Evolutionary conservation across 2,329 filamentous ascomycete genomes (phyloP), one percentile per base, ranked within the genome.

Genomic region (Epichloe hybrida): DNA sequence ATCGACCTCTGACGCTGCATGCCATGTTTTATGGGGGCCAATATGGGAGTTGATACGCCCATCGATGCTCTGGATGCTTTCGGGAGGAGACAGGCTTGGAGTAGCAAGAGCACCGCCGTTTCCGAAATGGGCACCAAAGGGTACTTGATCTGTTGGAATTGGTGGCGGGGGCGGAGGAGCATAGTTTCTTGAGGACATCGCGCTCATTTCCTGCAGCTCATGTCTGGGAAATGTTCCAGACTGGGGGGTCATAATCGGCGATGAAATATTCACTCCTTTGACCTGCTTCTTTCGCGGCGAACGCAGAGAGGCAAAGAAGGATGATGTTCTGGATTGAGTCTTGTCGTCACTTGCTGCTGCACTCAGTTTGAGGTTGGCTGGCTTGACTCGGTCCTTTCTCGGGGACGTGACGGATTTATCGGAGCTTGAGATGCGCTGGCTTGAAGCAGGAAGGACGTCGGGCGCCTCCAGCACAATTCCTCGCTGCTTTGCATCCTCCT

Each of bases 401-500:
- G 34, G 35, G 5, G 40, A 27, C n/a, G 27, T 43, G 27, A 64
- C 57, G 40, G 63, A 63, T 47, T 55, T 58, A 13, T 53, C 61
- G 45, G 49, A 62, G 44, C 58, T 59, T 46, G 54, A 60, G 50
- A 53, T 56, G 47, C 56, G 57, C 35, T 58, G 61, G 34, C 51
- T 50, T 31, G 65, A 58, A 5, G 55, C 54, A 4, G 69, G 58
- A 35, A 66, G 53, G 9, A 70, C 52, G n/a, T 72, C 51, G 13
- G 72, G 70, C 21, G 64, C 50, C 21, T 75, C 71, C 43, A 78
- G 69, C 17, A 66, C 65, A 41, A 77, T 62, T 34, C 80, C 80
- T 46, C 72, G 72, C 56, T 75, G 71, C 64, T 82, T 83, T 48
- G 79, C 79, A 52, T 77, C 79, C 61, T 96, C 90, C 59, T 95